Conservation (phyloP, 306 rosid species). For the Dalbergia cultrata region DNA sequence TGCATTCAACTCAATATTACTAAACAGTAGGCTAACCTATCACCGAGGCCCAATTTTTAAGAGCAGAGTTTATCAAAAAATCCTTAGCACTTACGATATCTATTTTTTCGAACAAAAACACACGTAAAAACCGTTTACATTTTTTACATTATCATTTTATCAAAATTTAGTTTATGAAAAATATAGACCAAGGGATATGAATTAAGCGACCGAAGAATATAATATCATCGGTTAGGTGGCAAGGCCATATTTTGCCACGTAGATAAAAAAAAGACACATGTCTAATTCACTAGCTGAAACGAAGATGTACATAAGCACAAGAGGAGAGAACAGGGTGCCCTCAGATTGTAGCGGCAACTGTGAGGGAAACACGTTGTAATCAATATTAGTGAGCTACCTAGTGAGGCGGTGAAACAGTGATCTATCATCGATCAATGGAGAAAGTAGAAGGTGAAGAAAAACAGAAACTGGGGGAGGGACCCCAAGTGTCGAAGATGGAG, state of each 20-base stretch:
- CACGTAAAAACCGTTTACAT: no score
- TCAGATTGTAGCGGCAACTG: neutral
- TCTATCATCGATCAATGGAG: constrained; percentile 19
- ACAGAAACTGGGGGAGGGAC: constrained; percentile 53
- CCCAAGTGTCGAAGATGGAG: constrained; percentile 67
- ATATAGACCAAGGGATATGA: neutral
- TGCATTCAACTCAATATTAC: no score
- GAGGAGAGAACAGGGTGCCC: neutral
- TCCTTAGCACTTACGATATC: no score
- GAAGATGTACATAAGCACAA: neutral
- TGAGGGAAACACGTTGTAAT: neutral
- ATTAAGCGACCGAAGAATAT: neutral
- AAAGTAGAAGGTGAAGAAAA: constrained; percentile 19
- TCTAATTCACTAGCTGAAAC: neutral
- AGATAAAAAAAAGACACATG: constrained; percentile 14
- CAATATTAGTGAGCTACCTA: no score
- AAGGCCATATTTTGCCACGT: constrained; percentile 24
- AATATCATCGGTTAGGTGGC: constrained; percentile 26
- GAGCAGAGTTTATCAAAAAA: no score
- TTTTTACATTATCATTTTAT: no score
- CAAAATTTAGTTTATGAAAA: no score
- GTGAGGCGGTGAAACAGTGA: neutral
- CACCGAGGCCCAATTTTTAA: no score
- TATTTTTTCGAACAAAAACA: no score
- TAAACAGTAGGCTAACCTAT: no score